These are phyloP conservation scores for Penicillium sp. DNA, from an alignment of 2,329 filamentous ascomycete genomes.

Conservation along the genomic window DNA sequence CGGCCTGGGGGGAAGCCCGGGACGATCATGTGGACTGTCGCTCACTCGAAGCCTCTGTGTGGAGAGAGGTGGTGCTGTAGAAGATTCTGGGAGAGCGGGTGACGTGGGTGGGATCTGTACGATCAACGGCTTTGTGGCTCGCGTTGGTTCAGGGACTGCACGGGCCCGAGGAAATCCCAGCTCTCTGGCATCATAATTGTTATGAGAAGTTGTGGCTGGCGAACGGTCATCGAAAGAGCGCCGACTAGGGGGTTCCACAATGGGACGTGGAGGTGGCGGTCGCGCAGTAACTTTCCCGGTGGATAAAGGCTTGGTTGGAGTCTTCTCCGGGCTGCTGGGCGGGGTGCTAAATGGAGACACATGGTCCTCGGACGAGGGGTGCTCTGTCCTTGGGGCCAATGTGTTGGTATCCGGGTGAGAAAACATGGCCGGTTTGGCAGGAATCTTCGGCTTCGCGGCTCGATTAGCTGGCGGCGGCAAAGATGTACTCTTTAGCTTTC, in stretches of 20 bases:
- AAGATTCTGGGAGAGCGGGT: slow-evolving; percentile 19
- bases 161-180: slow-evolving; percentile 29
- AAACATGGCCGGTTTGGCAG: slow-evolving; percentile 45
- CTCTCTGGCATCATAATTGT: slow-evolving; percentile 30
- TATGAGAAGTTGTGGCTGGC: slow-evolving; percentile 16
- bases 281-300: slow-evolving; percentile 12
- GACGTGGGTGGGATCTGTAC: slow-evolving; percentile 33
- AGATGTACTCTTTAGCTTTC: slow-evolving; percentile 41
- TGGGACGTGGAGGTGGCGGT: slow-evolving; percentile 23
- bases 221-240: slow-evolving; percentile 32
- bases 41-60: slow-evolving; percentile 34
- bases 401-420: slow-evolving; percentile 30
- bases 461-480: slow-evolving; percentile 75
- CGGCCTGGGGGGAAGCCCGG: slow-evolving; percentile 48
- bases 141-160: slow-evolving; percentile 27
- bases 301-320: slow-evolving; percentile 38
- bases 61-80: slow-evolving; percentile 40
- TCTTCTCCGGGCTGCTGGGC: slow-evolving; percentile 67
- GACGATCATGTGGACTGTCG: slow-evolving; percentile 46
- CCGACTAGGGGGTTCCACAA: slow-evolving; percentile 27
- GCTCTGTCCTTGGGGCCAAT: slow-evolving; percentile 29
- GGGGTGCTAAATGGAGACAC: slow-evolving; percentile 84
- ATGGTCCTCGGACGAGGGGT: slow-evolving; percentile 41
- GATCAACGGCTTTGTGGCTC: slow-evolving; percentile 31
- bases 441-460: slow-evolving; percentile 70